Base-by-base conservation (phyloP, 768 basidiomycete genomes). In the Naganishia onofrii region DNA sequence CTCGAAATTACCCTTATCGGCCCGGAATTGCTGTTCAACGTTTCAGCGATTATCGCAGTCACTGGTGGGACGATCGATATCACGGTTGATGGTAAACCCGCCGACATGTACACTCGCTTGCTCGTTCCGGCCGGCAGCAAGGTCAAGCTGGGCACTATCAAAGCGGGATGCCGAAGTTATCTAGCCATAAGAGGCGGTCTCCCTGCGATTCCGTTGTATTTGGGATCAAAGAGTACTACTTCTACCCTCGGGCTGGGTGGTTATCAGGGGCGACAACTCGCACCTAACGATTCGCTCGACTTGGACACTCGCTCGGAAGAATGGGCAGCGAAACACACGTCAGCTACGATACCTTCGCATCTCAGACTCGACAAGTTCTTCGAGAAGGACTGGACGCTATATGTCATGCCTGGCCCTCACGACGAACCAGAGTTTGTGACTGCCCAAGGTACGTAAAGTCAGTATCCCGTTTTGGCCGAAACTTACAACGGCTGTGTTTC, bases 331-430 rank as follows among this genome's bases (percentile, higher is more conserved):
- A 26, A 68, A 10, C 63, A 48, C 36, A 60, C 56, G 19, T 34
- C 68, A 0, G 32, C 70, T 7, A 84, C 32, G 67, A 83, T 88
- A 86, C 77, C 82, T 6, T 12, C 19, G 13, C 23, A 23, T 19
- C 66, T 71, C 28, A 65, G 75, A 17, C 63, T 74, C 17, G 72
- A 76, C 52, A 26, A 29, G 5, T 54, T 74, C 17, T 76, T 72
- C 71, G 66, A 84, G 0, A 76, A 76, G 0, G 76, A 85, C 29
- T 88, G 87, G 86, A 77, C 79, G 0, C 74, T 90, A 6, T 78
- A 85, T 55, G 86, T 86, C 53, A 83, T 90, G 17, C 73, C 86
- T 0, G 88, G 89, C 0, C 89, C 88, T 0, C 87, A 89, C 23
- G 88, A 85, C 68, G 86, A 88, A 67, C 81, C 82, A 3, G 84